Percentiles rank a stretch among this genome's conserved stretches.
These are phyloP conservation scores for Trapa bicornis DNA, from an alignment of 345 rosid species.

Conservation along the genomic window DNA sequence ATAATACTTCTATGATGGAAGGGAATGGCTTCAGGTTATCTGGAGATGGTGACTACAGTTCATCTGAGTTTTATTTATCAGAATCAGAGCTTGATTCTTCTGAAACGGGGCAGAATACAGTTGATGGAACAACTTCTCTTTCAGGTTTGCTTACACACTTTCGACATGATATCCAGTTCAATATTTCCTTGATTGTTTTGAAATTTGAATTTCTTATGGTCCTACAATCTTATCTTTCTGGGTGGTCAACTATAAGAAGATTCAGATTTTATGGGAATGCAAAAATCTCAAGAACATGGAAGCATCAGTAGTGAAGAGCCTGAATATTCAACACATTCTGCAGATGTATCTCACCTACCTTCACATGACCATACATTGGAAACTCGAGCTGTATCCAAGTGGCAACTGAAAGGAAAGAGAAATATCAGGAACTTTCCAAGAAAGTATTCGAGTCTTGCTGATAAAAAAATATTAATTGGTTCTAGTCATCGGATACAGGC, in stretches of 20 bases:
- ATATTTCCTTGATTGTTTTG: not conserved
- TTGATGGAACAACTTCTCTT: constrained; percentile 43
- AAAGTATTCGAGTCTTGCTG: constrained; percentile 28
- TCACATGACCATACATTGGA: constrained; percentile 30
- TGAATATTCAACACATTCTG: constrained; percentile 60
- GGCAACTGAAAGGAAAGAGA: constrained; percentile 90
- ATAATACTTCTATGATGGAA: constrained; percentile 30
- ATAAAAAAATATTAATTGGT: constrained; percentile 20
- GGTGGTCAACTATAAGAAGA: constrained; percentile 25
- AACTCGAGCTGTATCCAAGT: constrained; percentile 66
- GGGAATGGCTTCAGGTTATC: constrained; percentile 35
- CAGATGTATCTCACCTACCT: constrained; percentile 41
- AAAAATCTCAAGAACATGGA: constrained; percentile 37
- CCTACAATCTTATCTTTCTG: constrained; percentile 10
- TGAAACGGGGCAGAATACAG: constrained; percentile 72
- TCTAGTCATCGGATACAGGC: constrained; percentile 27
- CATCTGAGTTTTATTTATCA: constrained; percentile 41
- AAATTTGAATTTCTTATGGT: not conserved
- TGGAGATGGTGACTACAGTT: constrained; percentile 48
- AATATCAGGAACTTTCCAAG: constrained; percentile 56
- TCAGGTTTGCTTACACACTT: constrained; percentile 42
- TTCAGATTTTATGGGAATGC: constrained; percentile 25
- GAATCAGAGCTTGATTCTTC: constrained; percentile 58
- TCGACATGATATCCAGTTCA: not conserved
- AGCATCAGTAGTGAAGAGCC: constrained; percentile 68